A percentile compares a stretch with the other conserved stretches of the same genome.
phyloP scores from a whole-genome alignment of 2,329 filamentous ascomycete genomes.

The Furcasterigmium sp. region DNA sequence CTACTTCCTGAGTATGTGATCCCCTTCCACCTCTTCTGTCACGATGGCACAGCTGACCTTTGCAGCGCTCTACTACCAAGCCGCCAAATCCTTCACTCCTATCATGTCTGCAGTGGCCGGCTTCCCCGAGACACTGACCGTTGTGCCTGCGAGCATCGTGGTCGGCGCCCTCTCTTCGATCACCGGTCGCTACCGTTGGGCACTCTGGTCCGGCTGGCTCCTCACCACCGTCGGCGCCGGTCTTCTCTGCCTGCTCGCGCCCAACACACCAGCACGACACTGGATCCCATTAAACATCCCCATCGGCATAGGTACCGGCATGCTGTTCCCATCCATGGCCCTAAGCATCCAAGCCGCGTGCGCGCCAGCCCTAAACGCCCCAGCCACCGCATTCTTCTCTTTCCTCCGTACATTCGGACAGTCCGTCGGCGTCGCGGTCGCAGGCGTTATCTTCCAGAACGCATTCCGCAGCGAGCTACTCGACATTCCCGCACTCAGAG shows the following conservation, averaged over 20 bases:
- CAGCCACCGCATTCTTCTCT: conserved; percentile 60
- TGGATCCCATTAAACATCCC: conserved; percentile 60
- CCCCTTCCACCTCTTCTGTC: conserved; percentile 5
- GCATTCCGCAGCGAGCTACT: conserved; percentile 46
- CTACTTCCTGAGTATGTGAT: conserved; percentile 43
- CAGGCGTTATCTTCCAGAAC: conserved; percentile 67
- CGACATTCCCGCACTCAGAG: conserved; percentile 39
- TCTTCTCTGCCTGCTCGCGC: conserved; percentile 40
- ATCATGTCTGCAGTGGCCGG: conserved; percentile 50
- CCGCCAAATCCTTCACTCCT: conserved; percentile 47
- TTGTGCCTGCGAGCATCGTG: conserved; percentile 54
- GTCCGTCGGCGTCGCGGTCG: conserved; percentile 59
- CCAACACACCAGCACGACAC: conserved; percentile 40
- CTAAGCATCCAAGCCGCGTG: conserved; percentile 60
- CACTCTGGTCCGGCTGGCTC: conserved; percentile 57
- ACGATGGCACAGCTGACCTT: conserved; percentile 11
- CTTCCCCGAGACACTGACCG: conserved; percentile 57
- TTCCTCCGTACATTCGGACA: conserved; percentile 64
- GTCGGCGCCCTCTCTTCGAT: conserved; percentile 49
- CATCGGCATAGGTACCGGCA: conserved; percentile 55
- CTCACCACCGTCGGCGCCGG: conserved; percentile 55
- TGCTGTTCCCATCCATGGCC: conserved; percentile 59
- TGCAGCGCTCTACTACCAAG: conserved; percentile 38
- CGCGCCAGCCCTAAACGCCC: conserved; percentile 34
- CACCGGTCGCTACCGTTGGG: conserved; percentile 55